phyloP scores from a whole-genome alignment of 352 stramenopile species.

The Globisporangium spinosum region DNA sequence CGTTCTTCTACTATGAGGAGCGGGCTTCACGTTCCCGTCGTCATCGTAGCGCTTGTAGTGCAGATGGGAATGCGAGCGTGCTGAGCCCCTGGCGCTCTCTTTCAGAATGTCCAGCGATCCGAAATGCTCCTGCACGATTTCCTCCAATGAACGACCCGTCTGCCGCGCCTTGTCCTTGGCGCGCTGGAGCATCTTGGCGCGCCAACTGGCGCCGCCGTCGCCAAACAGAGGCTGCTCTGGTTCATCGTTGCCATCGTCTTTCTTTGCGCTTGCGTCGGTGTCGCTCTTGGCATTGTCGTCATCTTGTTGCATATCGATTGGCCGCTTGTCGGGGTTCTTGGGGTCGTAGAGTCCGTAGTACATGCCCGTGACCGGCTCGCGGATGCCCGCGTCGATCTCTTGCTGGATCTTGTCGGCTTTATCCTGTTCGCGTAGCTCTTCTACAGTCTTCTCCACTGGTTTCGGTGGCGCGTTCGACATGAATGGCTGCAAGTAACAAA shows the following conservation, averaged over 20 bases:
- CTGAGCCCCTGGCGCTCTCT: constrained; percentile 44
- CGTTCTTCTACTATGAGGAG: constrained; percentile 11
- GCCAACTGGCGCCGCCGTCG: constrained; percentile 79
- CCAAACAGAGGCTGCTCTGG: constrained; percentile 39
- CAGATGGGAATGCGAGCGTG: constrained; percentile 52
- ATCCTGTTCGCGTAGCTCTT: constrained; percentile 38
- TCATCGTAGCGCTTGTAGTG: constrained; percentile 55
- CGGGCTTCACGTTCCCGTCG: constrained; percentile 15
- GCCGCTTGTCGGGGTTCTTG: constrained; percentile 54
- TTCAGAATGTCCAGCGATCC: constrained; percentile 51
- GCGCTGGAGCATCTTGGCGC: constrained; percentile 77
- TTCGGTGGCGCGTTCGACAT: constrained; percentile 23
- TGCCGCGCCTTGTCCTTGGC: constrained; percentile 53
- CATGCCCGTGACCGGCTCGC: constrained; percentile 76
- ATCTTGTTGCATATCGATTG: constrained; percentile 13
- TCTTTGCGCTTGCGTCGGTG: neutral
- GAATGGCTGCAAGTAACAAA: constrained; percentile 35
- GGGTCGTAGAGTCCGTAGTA: constrained; percentile 79
- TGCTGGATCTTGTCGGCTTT: constrained; percentile 62
- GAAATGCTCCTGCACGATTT: constrained; percentile 61
- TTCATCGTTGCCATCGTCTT: constrained; percentile 10
- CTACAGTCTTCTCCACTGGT: constrained; percentile 34
- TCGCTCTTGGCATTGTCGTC: constrained; percentile 7
- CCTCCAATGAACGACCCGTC: constrained; percentile 51
- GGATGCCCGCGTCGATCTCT: constrained; percentile 70